Evolutionary conservation across 1,139 yeast genomes (phyloP), one percentile per base, ranked within the genome.

Genomic region (Yamadazyma jaroonii): DNA sequence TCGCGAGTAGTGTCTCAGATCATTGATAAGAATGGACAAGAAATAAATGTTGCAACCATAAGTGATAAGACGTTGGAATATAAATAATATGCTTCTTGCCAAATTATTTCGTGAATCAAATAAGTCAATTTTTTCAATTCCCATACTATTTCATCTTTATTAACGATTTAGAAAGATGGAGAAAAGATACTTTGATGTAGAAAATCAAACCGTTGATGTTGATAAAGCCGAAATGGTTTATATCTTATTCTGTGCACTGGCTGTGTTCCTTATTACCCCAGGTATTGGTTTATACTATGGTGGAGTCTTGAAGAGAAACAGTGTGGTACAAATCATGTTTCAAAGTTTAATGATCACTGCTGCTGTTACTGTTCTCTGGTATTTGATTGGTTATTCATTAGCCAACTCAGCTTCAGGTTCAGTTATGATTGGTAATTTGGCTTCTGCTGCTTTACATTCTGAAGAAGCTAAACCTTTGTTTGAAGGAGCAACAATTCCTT

Each of bases 331-430:
- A 14, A 70, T 90, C 35, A 67, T 90, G 42, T 90, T 96, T 95
- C 94, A 96, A 15, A 81, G 95, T 8, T 68, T 89, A 57, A 88
- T 87, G 86, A 88, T 94, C 9, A 79, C 81, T 10, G 78, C 90
- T 46, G 65, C 87, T 21, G 78, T 89, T 8, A 67, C 84, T 1
- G 85, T 89, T 72, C 94, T 90, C 56, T 90, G 97, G 97, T 90
- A 87, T 62, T 88, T 88, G 68, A 85, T 96, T 95, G 97, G 97
- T 38, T 90, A 85, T 61, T 84, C 97, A 5, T 73, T 92, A 42
- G 81, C 87, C 17, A 88, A 86, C 59, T 81, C 95, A 30, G 85
- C 83, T 55, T 80, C 85, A n/a, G 68, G 72, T 29, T 81, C 89
- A 13, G 69, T 65, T 4, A 82, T 89, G 61, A 70, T 88, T 49